Base-by-base conservation (phyloP, 2,329 filamentous ascomycete species). In the Pleoardoris graminearum region DNA sequence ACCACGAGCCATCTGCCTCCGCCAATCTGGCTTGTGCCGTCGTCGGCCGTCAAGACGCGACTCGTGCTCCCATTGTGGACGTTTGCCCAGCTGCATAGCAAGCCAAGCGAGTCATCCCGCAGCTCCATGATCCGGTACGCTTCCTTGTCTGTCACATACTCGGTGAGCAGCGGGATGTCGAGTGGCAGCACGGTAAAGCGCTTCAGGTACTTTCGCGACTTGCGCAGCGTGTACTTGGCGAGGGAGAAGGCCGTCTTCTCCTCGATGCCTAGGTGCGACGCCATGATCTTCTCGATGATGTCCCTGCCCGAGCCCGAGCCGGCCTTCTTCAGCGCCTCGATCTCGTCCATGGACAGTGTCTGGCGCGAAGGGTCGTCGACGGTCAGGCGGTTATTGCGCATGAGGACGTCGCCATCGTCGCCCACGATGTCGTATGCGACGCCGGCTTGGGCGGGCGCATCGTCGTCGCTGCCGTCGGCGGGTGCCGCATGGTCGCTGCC, bases 231-330 rank as follows among this genome's bases (percentile, higher is more conserved):
- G 75, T 99, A 99, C 74, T 99, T 99, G 37, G 93, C 92, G 52
- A 97, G 79, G 2, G 91, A 95, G 68, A 95, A 99, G 0, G 86
- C 82, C 0, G 94, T 97, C 80, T 99, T 99, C 76, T 97, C 89
- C 61, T 96, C 91, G 37, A 99, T 82, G 1, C 88, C 89, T 16
- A 89, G 87, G 73, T 99, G 94, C 37, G 91, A 94, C 25, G 91
- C 82, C 74, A 99, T 83, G 22, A 99, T 85, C 75, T 92, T 96
- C n/a, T 90, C 87, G 58, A 99, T 94, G 42, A 99, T 83, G 46
- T 96, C 92, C 70, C 89, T 89, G 11, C 92, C 93, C 0, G 90
- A 90, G 4, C 87, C 87, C 3, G 86, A 85, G 10, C 87, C 89
- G 51, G 91, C 81, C 64, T 81, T 82, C 71, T 90, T 90, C 58